A percentile compares a stretch with the other conserved stretches of the same genome.
phyloP scores from a whole-genome alignment of 352 stramenopile species.

The Aphanomyces cochlioides region DNA sequence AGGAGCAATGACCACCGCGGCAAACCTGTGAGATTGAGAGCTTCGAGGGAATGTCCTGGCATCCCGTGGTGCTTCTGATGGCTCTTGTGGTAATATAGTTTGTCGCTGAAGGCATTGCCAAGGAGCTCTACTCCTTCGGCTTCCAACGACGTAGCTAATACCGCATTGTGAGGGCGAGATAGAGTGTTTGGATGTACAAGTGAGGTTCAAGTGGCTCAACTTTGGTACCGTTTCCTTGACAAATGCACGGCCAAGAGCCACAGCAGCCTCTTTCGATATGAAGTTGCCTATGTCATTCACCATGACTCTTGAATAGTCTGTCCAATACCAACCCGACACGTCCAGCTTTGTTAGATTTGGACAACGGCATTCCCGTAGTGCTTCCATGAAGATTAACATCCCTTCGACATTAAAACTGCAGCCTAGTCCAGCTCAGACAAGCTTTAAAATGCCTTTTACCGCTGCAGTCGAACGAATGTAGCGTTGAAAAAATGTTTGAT shows the following conservation, averaged over 20 bases:
- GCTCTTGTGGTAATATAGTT: constrained; percentile 21
- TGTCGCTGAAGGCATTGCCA: neutral
- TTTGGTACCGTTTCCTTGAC: constrained; percentile 12
- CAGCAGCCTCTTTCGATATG: constrained; percentile 21
- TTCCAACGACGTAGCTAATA: constrained; percentile 16
- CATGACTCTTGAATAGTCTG: neutral
- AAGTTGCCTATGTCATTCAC: constrained; percentile 18
- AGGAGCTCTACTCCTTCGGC: constrained; percentile 14
- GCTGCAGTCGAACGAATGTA: constrained; percentile 23
- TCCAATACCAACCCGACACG: constrained; percentile 5
- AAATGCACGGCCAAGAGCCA: constrained; percentile 8
- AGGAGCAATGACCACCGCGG: neutral
- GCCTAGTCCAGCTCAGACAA: constrained; percentile 2
- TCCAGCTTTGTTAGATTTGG: constrained; percentile 11
- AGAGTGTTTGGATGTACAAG: neutral
- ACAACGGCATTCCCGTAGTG: neutral
- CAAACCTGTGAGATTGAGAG: constrained; percentile 9
- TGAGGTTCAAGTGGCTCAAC: constrained; percentile 27
- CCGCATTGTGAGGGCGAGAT: neutral
- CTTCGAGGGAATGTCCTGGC: constrained; percentile 6
- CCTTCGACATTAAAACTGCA: constrained; percentile 17
- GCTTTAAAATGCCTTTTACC: constrained; percentile 12
- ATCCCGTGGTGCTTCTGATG: constrained; percentile 14
- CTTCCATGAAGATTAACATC: constrained; percentile 18
- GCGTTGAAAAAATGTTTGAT: neutral